These are phyloP conservation scores for Cornus suecica DNA, from an alignment of 148 eudicot species.

Conservation along the genomic window DNA sequence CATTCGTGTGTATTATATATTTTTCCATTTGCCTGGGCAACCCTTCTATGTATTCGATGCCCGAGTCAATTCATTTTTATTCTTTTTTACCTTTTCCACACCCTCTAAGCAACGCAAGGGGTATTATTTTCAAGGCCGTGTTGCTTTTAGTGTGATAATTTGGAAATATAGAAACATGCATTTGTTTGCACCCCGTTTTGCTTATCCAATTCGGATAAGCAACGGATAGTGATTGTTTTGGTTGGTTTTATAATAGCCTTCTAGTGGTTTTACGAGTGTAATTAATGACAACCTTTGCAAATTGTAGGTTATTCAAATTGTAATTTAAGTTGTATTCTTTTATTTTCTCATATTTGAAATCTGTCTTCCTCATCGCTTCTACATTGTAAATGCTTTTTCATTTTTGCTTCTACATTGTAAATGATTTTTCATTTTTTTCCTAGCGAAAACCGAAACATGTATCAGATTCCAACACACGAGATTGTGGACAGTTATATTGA, in stretches of 20 bases:
- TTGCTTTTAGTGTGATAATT: conserved; percentile 3
- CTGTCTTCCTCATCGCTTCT: not conserved
- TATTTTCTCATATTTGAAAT: not conserved
- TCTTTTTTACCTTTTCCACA: not conserved
- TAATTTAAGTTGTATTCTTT: conserved; percentile 9
- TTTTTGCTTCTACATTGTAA: not conserved
- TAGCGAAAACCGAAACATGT: too few relatives aligned
- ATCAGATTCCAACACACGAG: too few relatives aligned
- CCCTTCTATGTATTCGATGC: conserved; percentile 8
- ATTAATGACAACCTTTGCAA: not conserved
- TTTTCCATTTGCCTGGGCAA: conserved; percentile 3
- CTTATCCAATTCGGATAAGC: conserved; percentile 1
- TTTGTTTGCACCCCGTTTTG: conserved; percentile 9
- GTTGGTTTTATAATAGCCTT: not conserved
- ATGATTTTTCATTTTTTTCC: too few relatives aligned
- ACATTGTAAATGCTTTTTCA: conserved; percentile 7
- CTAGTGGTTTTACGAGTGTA: not conserved
- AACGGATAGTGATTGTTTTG: conserved; percentile 22
- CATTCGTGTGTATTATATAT: conserved; percentile 15
- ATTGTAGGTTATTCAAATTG: conserved; percentile 17
- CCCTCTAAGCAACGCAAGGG: conserved; percentile 15
- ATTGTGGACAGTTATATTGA: too few relatives aligned
- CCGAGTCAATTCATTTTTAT: conserved; percentile 27
- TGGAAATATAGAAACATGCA: conserved; percentile 23
- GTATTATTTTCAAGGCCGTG: conserved; percentile 20